Evolutionary conservation across 208 protist genomes (phyloP), one percentile per base, ranked within the genome.

Genomic region (Dictyostelium gargantuum): DNA sequence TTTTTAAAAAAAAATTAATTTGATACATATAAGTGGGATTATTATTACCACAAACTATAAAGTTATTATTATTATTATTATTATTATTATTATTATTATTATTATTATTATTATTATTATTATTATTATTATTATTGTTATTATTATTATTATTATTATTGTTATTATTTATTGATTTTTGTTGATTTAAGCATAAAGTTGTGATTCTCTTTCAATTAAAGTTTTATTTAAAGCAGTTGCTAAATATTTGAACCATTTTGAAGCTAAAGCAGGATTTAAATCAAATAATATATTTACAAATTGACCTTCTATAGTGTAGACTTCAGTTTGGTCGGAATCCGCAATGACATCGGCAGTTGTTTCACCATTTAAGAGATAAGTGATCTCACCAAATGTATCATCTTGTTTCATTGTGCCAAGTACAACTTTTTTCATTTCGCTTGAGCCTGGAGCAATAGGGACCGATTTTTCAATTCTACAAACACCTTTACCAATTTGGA

Each of bases 211-310:
- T 42, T 92, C 86, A 23, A 80, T 92, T 42, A 92, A 73, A 56
- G 75, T 81, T 63, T 84, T 81, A n/a, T 92, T 80, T 19, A 92
- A 46, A 50, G 77, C 77, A 13, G 52, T 75, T 0, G 86, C 86
- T 8, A 92, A 54, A 61, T 92, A 84, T 66, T 84, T 81, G 9
- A 84, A 92, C 61, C 75, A 92, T 66, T 75, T 92, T n/a, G 75
- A 74, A 13, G 86, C 86, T 54, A 92, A 52, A 17, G 54, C 58
- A 8, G 86, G 86, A 54, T 75, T 81, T n/a, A 92, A 42, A 77
- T 84, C 86, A 40, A 92, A 92, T n/a, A 92, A 48, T 21, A 92
- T 92, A 84, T 92, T 92, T 81, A 92, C 77, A 84, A 92, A 92
- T 54, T 92, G 77, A 26, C 86, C 86, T 66, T 92, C 86, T 9